Conservation (phyloP, 139 green algal species). For the Chlorella sp. region DNA sequence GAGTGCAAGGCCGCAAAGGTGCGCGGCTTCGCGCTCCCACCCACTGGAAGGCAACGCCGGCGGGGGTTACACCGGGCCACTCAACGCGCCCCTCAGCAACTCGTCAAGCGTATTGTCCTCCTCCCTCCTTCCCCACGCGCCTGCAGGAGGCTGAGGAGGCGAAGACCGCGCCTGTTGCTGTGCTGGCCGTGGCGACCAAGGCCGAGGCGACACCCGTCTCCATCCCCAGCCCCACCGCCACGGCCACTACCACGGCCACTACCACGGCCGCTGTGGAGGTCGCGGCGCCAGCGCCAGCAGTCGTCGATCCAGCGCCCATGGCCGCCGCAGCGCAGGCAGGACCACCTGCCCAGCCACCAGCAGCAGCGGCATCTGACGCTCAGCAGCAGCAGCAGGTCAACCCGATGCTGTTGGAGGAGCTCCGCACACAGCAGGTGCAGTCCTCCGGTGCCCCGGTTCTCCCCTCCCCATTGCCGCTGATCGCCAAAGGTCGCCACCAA, state of each 20-base stretch:
- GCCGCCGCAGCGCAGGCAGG: background rate
- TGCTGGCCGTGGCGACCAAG: too few relatives aligned
- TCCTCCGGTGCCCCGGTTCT: background rate
- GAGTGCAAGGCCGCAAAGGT: background rate
- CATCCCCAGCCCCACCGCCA: too few relatives aligned
- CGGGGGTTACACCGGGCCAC: background rate
- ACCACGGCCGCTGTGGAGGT: background rate
- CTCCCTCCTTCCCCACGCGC: too few relatives aligned
- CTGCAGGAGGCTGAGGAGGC: too few relatives aligned
- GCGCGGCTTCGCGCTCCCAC: background rate
- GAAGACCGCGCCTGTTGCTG: too few relatives aligned
- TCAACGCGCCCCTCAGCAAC: background rate
- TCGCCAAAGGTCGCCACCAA: too few relatives aligned
- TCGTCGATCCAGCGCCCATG: background rate
- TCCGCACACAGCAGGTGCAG: constrained; percentile 21
- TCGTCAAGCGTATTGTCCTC: too few relatives aligned
- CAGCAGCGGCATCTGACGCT: background rate
- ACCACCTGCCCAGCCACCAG: too few relatives aligned
- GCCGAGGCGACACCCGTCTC: too few relatives aligned
- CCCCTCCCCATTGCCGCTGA: background rate
- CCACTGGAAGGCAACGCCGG: background rate
- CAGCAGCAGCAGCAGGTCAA: background rate
- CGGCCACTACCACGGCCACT: too few relatives aligned
- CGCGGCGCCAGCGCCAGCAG: background rate
- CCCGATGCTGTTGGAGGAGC: constrained; percentile 17